Percentiles rank a stretch among this genome's conserved stretches.
phyloP scores from a whole-genome alignment of 352 stramenopile genomes.

The Albugo candida region DNA sequence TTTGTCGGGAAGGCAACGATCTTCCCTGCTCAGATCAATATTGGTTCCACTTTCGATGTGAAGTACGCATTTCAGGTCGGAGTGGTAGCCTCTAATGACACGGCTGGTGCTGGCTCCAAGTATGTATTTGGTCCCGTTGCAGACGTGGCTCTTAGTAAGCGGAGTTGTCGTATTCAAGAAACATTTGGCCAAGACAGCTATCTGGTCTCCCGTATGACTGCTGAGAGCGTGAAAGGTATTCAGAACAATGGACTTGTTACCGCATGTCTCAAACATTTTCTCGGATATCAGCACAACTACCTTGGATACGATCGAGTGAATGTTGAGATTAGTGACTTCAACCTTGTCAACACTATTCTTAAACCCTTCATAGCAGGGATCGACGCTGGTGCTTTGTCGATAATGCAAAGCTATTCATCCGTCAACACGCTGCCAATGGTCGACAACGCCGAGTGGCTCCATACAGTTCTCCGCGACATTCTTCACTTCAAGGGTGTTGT shows the following conservation, averaged over 20 bases:
- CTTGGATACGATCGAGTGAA: conserved; percentile 61
- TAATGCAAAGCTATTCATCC: conserved; percentile 91
- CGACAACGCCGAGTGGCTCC: conserved; percentile 38
- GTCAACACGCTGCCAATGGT: conserved; percentile 83
- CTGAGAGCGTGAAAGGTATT: conserved; percentile 58
- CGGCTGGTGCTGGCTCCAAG: conserved; percentile 60
- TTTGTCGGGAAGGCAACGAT: conserved; percentile 66
- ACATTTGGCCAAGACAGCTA: conserved; percentile 87
- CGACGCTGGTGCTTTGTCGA: conserved; percentile 52
- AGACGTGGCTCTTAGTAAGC: conserved; percentile 69
- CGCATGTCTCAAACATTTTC: conserved; percentile 82
- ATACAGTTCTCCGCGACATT: conserved; percentile 19
- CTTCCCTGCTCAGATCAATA: conserved; percentile 80
- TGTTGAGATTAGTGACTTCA: conserved; percentile 54
- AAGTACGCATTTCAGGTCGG: conserved; percentile 48
- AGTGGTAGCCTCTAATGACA: conserved; percentile 62
- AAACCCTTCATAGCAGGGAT: conserved; percentile 69
- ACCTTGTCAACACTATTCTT: conserved; percentile 73
- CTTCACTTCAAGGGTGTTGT: conserved; percentile 51
- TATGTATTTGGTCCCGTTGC: conserved; percentile 84
- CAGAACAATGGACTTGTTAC: conserved; percentile 43
- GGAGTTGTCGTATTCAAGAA: conserved; percentile 83
- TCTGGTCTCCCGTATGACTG: conserved; percentile 60
- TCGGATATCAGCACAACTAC: conserved; percentile 74
- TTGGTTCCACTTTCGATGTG: conserved; percentile 76